phyloP scores from a whole-genome alignment of 441 rosid genomes.

The Erysimum cheiri region DNA sequence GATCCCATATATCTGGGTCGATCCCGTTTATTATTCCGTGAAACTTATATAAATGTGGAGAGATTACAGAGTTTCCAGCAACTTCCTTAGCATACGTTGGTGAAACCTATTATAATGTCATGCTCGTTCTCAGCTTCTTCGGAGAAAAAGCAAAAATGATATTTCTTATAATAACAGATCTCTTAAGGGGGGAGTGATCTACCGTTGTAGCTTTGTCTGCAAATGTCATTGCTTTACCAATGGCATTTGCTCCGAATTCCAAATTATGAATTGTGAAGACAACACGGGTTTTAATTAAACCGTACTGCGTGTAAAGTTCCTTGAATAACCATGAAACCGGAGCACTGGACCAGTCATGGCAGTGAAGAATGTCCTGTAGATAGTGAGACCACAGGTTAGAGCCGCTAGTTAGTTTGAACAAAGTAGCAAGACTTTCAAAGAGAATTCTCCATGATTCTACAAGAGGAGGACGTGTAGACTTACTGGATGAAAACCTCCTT shows the following conservation, averaged over 20 bases:
- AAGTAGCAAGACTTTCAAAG: neutral
- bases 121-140: slow-evolving; percentile 1
- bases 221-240: slow-evolving; percentile 83
- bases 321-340: slow-evolving; percentile 90
- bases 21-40: slow-evolving; percentile 95
- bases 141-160: neutral
- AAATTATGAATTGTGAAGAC: slow-evolving; percentile 97
- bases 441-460: slow-evolving; percentile 8
- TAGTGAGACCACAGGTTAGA: slow-evolving; percentile 26
- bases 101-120: slow-evolving; percentile 66
- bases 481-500: slow-evolving; percentile 93
- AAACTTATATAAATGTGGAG: slow-evolving; percentile 83
- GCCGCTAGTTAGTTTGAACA: slow-evolving; percentile 1
- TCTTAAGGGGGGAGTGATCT: slow-evolving; percentile 37
- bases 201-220: slow-evolving; percentile 95
- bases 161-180: neutral
- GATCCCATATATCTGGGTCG: slow-evolving; percentile 98
- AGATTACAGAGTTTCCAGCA: slow-evolving; percentile 72
- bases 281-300: slow-evolving; percentile 82
- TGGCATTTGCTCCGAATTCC: slow-evolving; percentile 77
- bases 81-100: slow-evolving; percentile 82
- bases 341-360: slow-evolving; percentile 98
- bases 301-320: slow-evolving; percentile 79
- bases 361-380: slow-evolving; percentile 92
- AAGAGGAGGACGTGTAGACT: slow-evolving; percentile 38